These are phyloP conservation scores for Tetragonia tetragonoides DNA, from an alignment of 148 eudicot species.

Conservation along the genomic window DNA sequence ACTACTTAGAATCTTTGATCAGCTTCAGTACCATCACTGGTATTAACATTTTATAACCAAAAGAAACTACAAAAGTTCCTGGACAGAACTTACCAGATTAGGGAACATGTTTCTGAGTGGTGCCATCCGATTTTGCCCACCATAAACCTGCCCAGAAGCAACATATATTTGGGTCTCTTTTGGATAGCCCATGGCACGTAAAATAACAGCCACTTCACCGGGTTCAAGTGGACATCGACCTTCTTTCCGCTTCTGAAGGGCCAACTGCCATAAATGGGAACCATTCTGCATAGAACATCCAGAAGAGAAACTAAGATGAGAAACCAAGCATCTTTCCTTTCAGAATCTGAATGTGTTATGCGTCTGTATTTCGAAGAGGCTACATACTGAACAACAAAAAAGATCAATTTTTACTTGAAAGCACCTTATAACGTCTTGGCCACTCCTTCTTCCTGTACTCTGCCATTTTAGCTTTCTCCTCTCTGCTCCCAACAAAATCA, in stretches of 20 bases:
- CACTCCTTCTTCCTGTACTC: slow-evolving; percentile 91
- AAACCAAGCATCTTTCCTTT: slow-evolving; percentile 6
- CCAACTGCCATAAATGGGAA: slow-evolving; percentile 92
- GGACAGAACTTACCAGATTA: slow-evolving; percentile 60
- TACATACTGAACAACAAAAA: background rate
- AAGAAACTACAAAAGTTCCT: too few species aligned
- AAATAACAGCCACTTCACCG: slow-evolving; percentile 96
- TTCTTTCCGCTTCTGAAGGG: slow-evolving; percentile 95
- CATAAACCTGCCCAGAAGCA: slow-evolving; percentile 98
- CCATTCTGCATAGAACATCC: slow-evolving; percentile 68
- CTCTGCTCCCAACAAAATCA: slow-evolving; percentile 94
- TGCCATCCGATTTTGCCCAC: slow-evolving; percentile 98
- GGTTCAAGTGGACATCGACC: slow-evolving; percentile 99
- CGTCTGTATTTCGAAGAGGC: background rate
- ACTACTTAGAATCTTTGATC: background rate
- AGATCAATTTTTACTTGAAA: slow-evolving; percentile 7
- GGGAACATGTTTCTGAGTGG: slow-evolving; percentile 99
- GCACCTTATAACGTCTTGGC: slow-evolving; percentile 97
- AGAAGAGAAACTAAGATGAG: slow-evolving; percentile 16
- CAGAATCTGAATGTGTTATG: background rate
- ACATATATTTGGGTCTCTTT: slow-evolving; percentile 98
- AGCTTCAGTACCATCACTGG: background rate
- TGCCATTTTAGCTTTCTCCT: slow-evolving; percentile 88
- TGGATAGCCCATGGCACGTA: slow-evolving; percentile 96
- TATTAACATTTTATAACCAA: too few species aligned